phyloP scores from a whole-genome alignment of 371 early-diverging fungal species.

The Rhizomucor miehei region DNA sequence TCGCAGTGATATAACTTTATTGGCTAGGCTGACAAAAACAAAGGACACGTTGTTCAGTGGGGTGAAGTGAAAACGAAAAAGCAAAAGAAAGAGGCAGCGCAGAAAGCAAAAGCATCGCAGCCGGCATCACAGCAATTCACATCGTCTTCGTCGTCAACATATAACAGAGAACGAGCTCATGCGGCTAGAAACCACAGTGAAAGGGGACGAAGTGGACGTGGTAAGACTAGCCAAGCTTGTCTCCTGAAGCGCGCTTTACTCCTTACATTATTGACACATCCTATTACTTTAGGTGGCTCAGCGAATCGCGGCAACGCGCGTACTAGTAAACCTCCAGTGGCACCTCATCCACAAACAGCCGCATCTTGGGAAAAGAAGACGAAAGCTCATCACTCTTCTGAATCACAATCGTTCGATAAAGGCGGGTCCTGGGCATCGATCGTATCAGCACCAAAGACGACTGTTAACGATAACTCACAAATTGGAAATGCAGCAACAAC shows the following conservation, averaged over 20 bases:
- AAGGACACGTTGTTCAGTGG: conserved; percentile 88
- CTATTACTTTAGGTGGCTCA: neutral
- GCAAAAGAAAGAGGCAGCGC: conserved; percentile 43
- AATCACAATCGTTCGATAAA: conserved; percentile 7
- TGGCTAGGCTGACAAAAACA: conserved; percentile 2
- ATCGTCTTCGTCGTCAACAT: conserved; percentile 11
- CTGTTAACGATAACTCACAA: neutral
- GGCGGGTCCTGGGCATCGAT: conserved; percentile 43
- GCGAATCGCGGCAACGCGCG: conserved; percentile 9
- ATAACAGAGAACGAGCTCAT: neutral
- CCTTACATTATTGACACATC: no score
- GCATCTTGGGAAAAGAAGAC: conserved; percentile 18
- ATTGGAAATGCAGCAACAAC: conserved; percentile 15
- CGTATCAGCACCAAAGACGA: conserved; percentile 30
- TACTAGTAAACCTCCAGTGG: conserved; percentile 7
- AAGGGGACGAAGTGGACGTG: no score
- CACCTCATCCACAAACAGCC: conserved; percentile 11
- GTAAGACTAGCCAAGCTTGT: no score
- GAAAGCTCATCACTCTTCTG: conserved; percentile 15
- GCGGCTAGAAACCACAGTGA: no score
- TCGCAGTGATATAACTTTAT: no score
- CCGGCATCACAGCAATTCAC: conserved; percentile 13
- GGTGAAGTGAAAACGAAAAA: conserved; percentile 90
- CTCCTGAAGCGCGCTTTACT: no score
- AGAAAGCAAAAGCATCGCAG: conserved; percentile 42